These are phyloP conservation scores for Claviceps purpurea DNA, from an alignment of 2,329 filamentous ascomycete species.

Conservation along the genomic window DNA sequence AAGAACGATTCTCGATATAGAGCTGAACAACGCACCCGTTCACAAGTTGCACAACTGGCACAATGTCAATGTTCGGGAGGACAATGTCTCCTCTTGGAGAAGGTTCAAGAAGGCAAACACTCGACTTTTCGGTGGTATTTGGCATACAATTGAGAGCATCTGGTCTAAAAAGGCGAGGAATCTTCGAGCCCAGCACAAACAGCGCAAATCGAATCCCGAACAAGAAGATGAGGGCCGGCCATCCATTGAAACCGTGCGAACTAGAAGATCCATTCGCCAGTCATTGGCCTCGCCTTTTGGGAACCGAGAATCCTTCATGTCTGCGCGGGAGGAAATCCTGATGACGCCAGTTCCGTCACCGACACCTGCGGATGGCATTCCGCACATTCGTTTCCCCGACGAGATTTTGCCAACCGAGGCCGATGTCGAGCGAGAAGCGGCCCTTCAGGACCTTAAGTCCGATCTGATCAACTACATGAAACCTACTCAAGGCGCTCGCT, in stretches of 20 bases:
- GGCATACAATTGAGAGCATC: slow-evolving; percentile 29
- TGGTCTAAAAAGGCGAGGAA: slow-evolving; percentile 39
- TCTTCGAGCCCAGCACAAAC: slow-evolving; percentile 35
- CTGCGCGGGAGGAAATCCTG: slow-evolving; percentile 61
- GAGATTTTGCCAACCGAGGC: slow-evolving; percentile 23
- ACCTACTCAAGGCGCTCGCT: slow-evolving; percentile 57
- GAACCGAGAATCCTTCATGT: slow-evolving; percentile 38
- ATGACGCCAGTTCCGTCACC: slow-evolving; percentile 94
- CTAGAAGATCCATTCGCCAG: slow-evolving; percentile 21
- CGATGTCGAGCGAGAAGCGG: slow-evolving; percentile 21
- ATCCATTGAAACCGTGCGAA: slow-evolving; percentile 35
- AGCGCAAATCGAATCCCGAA: slow-evolving; percentile 9
- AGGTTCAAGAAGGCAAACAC: slow-evolving; percentile 81
- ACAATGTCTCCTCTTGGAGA: slow-evolving; percentile 77
- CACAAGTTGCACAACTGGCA: slow-evolving; percentile 79
- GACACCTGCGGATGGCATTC: slow-evolving; percentile 29
- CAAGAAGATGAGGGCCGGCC: slow-evolving; percentile 41
- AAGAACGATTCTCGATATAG: slow-evolving; percentile 78
- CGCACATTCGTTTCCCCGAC: slow-evolving; percentile 26
- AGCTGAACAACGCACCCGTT: slow-evolving; percentile 91
- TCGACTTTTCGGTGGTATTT: slow-evolving; percentile 40
- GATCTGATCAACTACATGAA: slow-evolving; percentile 61
- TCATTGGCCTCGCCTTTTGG: slow-evolving; percentile 37
- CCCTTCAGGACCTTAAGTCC: slow-evolving; percentile 33
- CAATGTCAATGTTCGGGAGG: slow-evolving; percentile 86